A percentile compares a stretch with the other conserved stretches of the same genome.
phyloP scores from a whole-genome alignment of 129 eudicot genomes.

The Saposhnikovia divaricata region DNA sequence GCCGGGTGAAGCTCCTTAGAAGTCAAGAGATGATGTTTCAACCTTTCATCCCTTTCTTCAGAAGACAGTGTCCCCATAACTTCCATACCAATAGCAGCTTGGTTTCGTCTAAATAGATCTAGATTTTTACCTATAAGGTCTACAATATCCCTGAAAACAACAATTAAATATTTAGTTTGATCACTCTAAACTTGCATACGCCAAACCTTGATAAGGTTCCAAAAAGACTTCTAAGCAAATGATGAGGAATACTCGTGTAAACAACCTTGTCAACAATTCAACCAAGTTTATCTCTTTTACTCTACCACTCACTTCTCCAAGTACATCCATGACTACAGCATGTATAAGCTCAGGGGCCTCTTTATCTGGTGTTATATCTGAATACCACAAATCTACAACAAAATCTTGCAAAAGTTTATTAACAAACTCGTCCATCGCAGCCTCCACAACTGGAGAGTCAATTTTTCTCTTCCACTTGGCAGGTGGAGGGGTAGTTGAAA shows the following conservation, averaged over 20 bases:
- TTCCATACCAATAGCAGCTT: constrained; percentile 74
- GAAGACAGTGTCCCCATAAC: constrained; percentile 91
- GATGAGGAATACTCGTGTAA: neutral
- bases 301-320: constrained; percentile 81
- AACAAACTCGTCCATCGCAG: constrained; percentile 76
- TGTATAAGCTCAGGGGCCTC: constrained; percentile 92
- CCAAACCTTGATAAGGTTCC: neutral
- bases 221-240: neutral
- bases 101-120: constrained; percentile 88
- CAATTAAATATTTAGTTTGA: neutral
- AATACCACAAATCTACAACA: constrained; percentile 87
- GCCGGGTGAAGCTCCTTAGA: constrained; percentile 96
- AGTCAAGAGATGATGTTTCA: constrained; percentile 78
- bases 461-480: constrained; percentile 85
- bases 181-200: neutral
- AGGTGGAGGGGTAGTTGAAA: constrained; percentile 49
- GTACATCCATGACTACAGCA: constrained; percentile 64
- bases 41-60: constrained; percentile 95
- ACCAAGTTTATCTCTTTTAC: constrained; percentile 82
- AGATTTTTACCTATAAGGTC: constrained; percentile 84
- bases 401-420: constrained; percentile 73
- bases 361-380: constrained; percentile 84
- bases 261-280: constrained; percentile 84
- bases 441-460: constrained; percentile 84
- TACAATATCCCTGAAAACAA: constrained; percentile 68